Evolutionary conservation across 257 asterid species (phyloP), one percentile per base, ranked within the genome.

Genomic region (Solanum pennellii): DNA sequence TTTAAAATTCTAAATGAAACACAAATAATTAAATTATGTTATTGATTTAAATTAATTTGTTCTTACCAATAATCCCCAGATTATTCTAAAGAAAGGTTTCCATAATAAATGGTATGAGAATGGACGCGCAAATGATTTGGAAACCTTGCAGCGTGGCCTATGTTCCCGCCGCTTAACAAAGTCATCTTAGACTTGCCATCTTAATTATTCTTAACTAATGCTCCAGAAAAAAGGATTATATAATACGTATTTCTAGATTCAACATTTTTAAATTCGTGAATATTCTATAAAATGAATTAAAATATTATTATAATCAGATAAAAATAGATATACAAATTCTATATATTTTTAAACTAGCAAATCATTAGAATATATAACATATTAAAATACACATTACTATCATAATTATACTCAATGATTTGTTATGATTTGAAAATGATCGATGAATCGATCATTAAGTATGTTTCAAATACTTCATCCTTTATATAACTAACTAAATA

Each of bases 51-150:
- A 9, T 80, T 8, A 45, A 9, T 27, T 18, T 27, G 44, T 18
- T 71, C 42, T 9, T 2, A 33, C 25, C 23, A 13, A 23, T 23
- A 75, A 75, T 41, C 35, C 15, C 1, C 9, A 79, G 20, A 79
- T 79, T 21, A 45, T 79, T 79, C 52, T 37, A 65, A 25, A 84
- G 20, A 66, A 27, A 69, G 8, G 47, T 6, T 20, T 49, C 49
- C 71, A 71, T 71, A 10, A 69, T 68, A 82, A 82, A 84, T 72
- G 90, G 93, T 23, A 9, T 86, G 91, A 88, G 76, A 86, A 71
- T 88, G 92, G 90, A 87, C 94, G 92, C 94, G 93, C 89, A 88
- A 29, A 79, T 84, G 39, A 29, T 9, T 88, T 92, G 15, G 47
- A 85, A 84, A 88, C 92, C 93, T 49, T 21, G 83, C 89, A 90